phyloP scores from a whole-genome alignment of 495 filamentous ascomycete species.

The Entonaema liquescens region DNA sequence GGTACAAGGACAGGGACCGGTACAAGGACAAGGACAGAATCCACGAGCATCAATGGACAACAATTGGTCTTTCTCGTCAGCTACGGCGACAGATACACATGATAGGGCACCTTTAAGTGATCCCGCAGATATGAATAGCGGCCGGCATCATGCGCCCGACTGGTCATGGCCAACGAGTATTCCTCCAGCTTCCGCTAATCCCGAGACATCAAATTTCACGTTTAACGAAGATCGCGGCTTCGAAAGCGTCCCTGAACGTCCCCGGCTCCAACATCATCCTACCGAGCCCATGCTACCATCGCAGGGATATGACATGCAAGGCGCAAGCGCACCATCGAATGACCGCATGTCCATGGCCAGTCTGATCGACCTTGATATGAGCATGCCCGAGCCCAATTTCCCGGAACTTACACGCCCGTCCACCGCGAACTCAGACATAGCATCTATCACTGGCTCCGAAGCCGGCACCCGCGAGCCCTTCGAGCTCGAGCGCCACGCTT shows the following conservation, averaged over 20 bases:
- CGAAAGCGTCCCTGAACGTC: conserved; percentile 50
- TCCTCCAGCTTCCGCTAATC: conserved; percentile 59
- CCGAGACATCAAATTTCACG: conserved; percentile 60
- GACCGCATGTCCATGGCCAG: conserved; percentile 57
- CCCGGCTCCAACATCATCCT: conserved; percentile 58
- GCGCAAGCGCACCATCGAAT: conserved; percentile 17
- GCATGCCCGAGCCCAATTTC: conserved; percentile 48
- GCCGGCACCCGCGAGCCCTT: conserved; percentile 60
- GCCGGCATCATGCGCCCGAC: conserved; percentile 64
- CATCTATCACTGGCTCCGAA: conserved; percentile 56
- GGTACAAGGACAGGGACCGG: too few relatives aligned
- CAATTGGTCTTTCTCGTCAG: conserved; percentile 47
- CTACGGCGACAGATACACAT: conserved; percentile 54
- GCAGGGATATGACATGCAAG: conserved; percentile 48
- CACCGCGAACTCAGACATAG: conserved; percentile 63
- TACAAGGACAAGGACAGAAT: conserved; percentile 33
- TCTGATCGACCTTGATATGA: conserved; percentile 63
- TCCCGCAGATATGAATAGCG: conserved; percentile 55
- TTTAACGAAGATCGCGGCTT: conserved; percentile 47
- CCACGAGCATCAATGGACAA: conserved; percentile 55
- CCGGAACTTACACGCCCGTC: conserved; percentile 57
- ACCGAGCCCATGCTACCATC: conserved; percentile 59
- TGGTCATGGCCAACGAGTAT: conserved; percentile 68
- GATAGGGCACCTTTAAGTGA: conserved; percentile 60
- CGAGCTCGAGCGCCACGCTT: conserved; percentile 62